Evolutionary conservation across 1,284 basidiomycete genomes (phyloP).

Genomic region (Cutaneotrichosporon spelunceum): DNA sequence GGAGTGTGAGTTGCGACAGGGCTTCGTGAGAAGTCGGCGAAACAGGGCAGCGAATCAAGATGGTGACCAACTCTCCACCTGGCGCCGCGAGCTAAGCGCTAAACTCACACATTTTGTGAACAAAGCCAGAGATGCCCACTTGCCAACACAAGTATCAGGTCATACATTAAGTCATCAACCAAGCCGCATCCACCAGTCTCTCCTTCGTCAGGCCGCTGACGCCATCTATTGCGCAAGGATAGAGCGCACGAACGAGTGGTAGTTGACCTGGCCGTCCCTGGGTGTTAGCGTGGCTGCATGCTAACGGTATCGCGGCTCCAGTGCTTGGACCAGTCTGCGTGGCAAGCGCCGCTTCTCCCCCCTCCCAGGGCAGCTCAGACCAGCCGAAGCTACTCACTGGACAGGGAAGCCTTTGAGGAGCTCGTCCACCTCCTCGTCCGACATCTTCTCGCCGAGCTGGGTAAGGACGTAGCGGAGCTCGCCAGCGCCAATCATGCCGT

Average conservation of each 20-base stretch:
- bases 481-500: constrained; percentile 92
- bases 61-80: not conserved
- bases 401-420: constrained; percentile 72
- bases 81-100: not conserved
- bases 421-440: constrained; percentile 97
- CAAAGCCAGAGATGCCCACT: not conserved
- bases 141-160: constrained; percentile 5
- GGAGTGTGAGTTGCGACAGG: not conserved
- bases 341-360: too few relatives aligned
- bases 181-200: not conserved
- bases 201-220: not conserved
- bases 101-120: not conserved
- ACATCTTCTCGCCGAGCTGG: constrained; percentile 94
- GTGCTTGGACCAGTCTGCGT: not conserved
- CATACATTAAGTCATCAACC: constrained; percentile 15
- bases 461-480: constrained; percentile 91
- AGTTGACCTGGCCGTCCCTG: constrained; percentile 96
- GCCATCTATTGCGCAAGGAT: constrained; percentile 70
- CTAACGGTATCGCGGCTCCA: not conserved
- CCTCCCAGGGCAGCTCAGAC: not conserved
- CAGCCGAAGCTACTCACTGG: constrained; percentile 34
- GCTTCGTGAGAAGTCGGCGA: not conserved
- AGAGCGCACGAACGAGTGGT: constrained; percentile 90
- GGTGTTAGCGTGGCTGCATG: not conserved
- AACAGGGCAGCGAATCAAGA: not conserved